These are phyloP conservation scores for Ophiosphaerella herpotricha DNA, from an alignment of 2,329 filamentous ascomycete genomes.

Conservation along the genomic window DNA sequence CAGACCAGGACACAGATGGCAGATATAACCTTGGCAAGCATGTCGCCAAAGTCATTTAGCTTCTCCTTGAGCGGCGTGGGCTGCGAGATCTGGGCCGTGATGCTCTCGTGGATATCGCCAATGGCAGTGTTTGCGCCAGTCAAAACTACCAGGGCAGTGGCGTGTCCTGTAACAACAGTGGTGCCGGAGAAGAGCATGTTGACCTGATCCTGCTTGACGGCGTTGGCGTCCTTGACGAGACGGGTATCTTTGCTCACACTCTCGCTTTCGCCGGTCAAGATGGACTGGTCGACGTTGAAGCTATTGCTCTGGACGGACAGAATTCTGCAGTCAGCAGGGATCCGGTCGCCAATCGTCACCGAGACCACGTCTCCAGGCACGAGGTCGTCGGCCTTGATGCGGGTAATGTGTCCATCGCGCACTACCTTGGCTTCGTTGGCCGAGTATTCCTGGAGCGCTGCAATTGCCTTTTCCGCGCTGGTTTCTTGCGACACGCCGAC, in stretches of 20 bases:
- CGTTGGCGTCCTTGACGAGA: constrained; percentile 74
- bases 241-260: constrained; percentile 84
- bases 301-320: constrained; percentile 94
- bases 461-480: constrained; percentile 97
- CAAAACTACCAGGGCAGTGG: constrained; percentile 85
- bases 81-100: constrained; percentile 95
- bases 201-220: constrained; percentile 95
- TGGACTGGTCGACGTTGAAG: constrained; percentile 95
- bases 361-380: constrained; percentile 93
- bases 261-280: constrained; percentile 96
- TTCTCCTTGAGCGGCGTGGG: constrained; percentile 98
- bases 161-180: constrained; percentile 92
- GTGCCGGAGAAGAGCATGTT: constrained; percentile 99
- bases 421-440: constrained; percentile 96
- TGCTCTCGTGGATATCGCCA: constrained; percentile 98
- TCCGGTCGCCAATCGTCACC: constrained; percentile 85
- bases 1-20: constrained; percentile 95
- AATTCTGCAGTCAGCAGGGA: constrained; percentile 92
- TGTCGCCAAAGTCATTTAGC: constrained; percentile 96
- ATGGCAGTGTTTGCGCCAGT: constrained; percentile 93
- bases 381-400: constrained; percentile 93
- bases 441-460: constrained; percentile 97
- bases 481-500: constrained; percentile 98
- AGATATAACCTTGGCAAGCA: constrained; percentile 95
- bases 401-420: constrained; percentile 78